phyloP scores from a whole-genome alignment of 2,329 filamentous ascomycete genomes.

The Hypoxylon sp. region DNA sequence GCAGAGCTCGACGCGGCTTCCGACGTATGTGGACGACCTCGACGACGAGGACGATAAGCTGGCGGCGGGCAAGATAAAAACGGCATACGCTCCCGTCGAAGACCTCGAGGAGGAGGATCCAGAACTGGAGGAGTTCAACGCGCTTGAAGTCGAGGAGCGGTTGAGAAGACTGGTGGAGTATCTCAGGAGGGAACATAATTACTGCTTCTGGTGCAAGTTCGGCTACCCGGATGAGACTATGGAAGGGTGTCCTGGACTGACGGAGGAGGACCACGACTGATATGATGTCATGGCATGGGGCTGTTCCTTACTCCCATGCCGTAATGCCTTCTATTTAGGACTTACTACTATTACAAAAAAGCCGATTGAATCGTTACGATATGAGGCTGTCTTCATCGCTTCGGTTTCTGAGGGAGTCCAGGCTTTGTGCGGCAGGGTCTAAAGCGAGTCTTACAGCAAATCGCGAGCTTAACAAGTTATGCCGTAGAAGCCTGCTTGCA shows the following conservation, averaged over 20 bases:
- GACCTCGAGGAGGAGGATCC: constrained; percentile 82
- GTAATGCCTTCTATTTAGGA: neutral
- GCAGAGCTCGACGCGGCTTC: constrained; percentile 71
- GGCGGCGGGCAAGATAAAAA: constrained; percentile 72
- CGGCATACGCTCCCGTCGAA: constrained; percentile 70
- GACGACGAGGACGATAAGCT: constrained; percentile 79
- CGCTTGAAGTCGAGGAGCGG: constrained; percentile 73
- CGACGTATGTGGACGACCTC: constrained; percentile 75
- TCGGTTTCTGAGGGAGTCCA: too few species aligned
- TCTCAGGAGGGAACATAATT: constrained; percentile 77
- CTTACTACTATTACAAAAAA: neutral
- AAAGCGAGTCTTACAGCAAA: too few species aligned
- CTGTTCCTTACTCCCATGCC: neutral
- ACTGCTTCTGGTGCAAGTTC: constrained; percentile 98
- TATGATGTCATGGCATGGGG: neutral
- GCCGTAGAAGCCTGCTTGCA: too few species aligned
- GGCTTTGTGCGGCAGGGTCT: too few species aligned
- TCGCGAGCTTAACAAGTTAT: too few species aligned
- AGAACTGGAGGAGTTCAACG: constrained; percentile 84
- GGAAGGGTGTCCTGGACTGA: constrained; percentile 89
- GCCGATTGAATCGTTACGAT: too few species aligned
- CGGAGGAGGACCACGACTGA: constrained; percentile 83
- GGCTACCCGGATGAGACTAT: constrained; percentile 78
- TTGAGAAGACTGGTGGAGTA: constrained; percentile 75
- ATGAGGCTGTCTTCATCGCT: too few species aligned